Conservation (phyloP, 108 stramenopile species). For the Cylindrotheca fusiformis region DNA sequence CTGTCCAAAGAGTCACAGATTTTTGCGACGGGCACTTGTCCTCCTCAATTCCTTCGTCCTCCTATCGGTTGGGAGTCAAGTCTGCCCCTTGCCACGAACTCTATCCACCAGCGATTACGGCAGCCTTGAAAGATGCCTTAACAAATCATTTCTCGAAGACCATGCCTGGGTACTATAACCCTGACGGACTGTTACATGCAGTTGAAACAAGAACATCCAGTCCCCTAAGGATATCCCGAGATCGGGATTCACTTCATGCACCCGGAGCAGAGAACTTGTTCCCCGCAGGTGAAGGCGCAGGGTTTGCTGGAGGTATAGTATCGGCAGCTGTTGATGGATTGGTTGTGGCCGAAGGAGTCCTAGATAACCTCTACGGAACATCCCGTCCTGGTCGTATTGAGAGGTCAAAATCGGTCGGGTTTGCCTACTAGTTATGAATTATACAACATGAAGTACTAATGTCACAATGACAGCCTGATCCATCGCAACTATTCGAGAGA, state of each 20-base stretch:
- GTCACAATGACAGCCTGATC: too few species aligned
- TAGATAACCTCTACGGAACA: slow-evolving; percentile 45
- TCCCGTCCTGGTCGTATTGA: slow-evolving; percentile 5
- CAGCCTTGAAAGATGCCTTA: slow-evolving; percentile 73
- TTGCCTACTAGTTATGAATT: slow-evolving; percentile 20
- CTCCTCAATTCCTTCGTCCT: slow-evolving; percentile 69
- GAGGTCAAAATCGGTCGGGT: slow-evolving; percentile 27
- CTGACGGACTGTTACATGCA: slow-evolving; percentile 85
- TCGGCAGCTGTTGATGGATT: slow-evolving; percentile 94
- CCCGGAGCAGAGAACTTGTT: slow-evolving; percentile 62
- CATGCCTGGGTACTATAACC: slow-evolving; percentile 83
- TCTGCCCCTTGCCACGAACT: slow-evolving; percentile 84
- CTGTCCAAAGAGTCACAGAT: slow-evolving; percentile 91
- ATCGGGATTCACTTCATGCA: slow-evolving; percentile 66
- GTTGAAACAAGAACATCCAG: slow-evolving; percentile 94
- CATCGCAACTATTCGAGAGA: too few species aligned
- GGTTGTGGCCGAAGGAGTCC: slow-evolving; percentile 75
- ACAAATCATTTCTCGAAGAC: slow-evolving; percentile 69
- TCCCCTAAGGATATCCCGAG: slow-evolving; percentile 80
- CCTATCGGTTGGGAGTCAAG: slow-evolving; percentile 90
- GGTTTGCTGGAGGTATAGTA: slow-evolving; percentile 96
- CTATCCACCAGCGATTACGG: slow-evolving; percentile 77
- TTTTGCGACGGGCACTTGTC: slow-evolving; percentile 64
- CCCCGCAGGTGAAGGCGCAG: slow-evolving; percentile 95
- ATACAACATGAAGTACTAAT: not conserved